Conservation (phyloP, 192 early-diverging fungal genomes). For the Gamsiella multidivaricata region DNA sequence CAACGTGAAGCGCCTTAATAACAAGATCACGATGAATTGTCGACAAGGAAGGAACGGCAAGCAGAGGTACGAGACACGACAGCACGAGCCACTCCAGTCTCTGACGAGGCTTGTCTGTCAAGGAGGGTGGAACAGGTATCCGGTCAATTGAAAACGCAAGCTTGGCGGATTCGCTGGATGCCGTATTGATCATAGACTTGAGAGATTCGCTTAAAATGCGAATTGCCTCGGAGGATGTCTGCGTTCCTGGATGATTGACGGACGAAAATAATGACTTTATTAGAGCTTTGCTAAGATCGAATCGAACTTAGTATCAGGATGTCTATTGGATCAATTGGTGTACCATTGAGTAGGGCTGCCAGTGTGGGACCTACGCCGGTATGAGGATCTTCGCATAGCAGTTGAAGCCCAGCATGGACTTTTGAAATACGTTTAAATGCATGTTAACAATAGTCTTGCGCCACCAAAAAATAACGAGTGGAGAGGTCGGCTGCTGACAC, state of each 20-base stretch:
- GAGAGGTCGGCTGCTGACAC: not conserved
- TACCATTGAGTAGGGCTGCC: slow-evolving; percentile 20
- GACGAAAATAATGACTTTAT: no score
- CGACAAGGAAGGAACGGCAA: slow-evolving; percentile 18
- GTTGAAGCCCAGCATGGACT: slow-evolving; percentile 14
- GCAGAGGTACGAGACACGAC: slow-evolving; percentile 9
- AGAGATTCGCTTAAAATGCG: slow-evolving; percentile 9
- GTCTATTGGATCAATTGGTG: not conserved
- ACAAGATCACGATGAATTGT: slow-evolving; percentile 18
- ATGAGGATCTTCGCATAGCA: slow-evolving; percentile 22
- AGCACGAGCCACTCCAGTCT: slow-evolving; percentile 35
- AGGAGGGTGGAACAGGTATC: not conserved
- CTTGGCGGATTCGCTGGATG: not conserved
- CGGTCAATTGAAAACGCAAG: slow-evolving; percentile 14
- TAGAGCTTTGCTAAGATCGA: not conserved
- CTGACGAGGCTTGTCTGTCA: slow-evolving; percentile 26
- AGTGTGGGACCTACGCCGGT: slow-evolving; percentile 18
- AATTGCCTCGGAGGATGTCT: slow-evolving; percentile 1
- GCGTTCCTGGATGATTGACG: slow-evolving; percentile 9
- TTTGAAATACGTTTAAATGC: not conserved
- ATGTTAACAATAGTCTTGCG: not conserved
- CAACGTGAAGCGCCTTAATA: slow-evolving; percentile 1
- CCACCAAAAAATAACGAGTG: not conserved
- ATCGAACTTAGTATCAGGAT: not conserved
- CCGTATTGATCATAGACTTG: slow-evolving; percentile 28